A percentile compares a stretch with the other conserved stretches of the same genome.
These are phyloP conservation scores for Heimioporus sp. DNA, from an alignment of 768 basidiomycete genomes.

Conservation along the genomic window DNA sequence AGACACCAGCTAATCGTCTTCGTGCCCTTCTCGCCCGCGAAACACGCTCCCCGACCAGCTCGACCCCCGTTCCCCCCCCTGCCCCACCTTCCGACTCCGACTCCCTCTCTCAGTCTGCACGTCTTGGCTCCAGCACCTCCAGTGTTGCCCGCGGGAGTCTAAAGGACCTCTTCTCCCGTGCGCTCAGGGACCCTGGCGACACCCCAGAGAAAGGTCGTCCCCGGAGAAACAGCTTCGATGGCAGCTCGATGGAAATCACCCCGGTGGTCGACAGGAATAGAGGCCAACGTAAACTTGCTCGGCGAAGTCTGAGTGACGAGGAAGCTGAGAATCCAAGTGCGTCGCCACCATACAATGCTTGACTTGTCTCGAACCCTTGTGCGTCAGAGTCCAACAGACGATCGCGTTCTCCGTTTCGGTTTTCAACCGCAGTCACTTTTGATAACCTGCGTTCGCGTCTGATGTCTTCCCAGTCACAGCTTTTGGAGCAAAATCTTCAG, in stretches of 20 bases:
- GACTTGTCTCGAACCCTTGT: slow-evolving; percentile 2
- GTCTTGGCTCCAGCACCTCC: slow-evolving; percentile 31
- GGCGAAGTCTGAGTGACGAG: slow-evolving; percentile 66
- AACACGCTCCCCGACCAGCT: slow-evolving; percentile 37
- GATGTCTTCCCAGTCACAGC: slow-evolving; percentile 34
- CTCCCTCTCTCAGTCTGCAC: slow-evolving; percentile 10
- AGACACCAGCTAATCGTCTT: slow-evolving; percentile 59
- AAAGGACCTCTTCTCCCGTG: slow-evolving; percentile 64
- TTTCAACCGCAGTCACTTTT: slow-evolving; percentile 46
- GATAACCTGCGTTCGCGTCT: slow-evolving; percentile 49
- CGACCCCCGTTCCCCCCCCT: slow-evolving; percentile 23
- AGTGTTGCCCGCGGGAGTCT: slow-evolving; percentile 58
- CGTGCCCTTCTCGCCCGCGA: slow-evolving; percentile 59
- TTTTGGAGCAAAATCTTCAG: slow-evolving; percentile 35
- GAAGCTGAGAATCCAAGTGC: slow-evolving; percentile 58
- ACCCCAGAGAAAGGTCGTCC: slow-evolving; percentile 55
- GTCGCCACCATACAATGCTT: slow-evolving; percentile 21
- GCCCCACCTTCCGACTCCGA: slow-evolving; percentile 28
- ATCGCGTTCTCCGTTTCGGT: slow-evolving; percentile 38
- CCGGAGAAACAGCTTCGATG: slow-evolving; percentile 59
- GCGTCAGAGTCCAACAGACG: slow-evolving; percentile 23
- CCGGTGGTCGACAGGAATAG: slow-evolving; percentile 44
- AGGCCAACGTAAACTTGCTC: slow-evolving; percentile 46
- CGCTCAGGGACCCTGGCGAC: slow-evolving; percentile 59
- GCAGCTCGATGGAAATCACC: slow-evolving; percentile 57